These are phyloP conservation scores for Lachnellula hyalina DNA, from an alignment of 2,329 filamentous ascomycete species.

Conservation along the genomic window DNA sequence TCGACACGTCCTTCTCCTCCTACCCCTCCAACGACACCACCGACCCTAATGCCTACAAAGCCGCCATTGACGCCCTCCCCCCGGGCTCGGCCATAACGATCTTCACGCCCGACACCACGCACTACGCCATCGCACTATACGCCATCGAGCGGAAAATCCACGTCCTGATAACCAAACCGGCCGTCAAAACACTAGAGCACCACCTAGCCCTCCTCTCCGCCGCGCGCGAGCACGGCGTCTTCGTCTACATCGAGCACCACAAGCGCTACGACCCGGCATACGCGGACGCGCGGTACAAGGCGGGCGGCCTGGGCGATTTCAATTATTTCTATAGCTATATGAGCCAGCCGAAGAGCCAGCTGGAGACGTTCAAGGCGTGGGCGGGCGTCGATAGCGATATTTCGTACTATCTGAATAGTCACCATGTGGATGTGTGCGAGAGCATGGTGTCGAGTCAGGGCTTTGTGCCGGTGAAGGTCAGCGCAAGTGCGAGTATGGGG, in stretches of 20 bases:
- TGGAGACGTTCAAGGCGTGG: constrained; percentile 31
- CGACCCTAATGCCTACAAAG: constrained; percentile 81
- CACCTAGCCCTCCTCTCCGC: constrained; percentile 72
- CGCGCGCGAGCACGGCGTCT: constrained; percentile 69
- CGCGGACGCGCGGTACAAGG: constrained; percentile 76
- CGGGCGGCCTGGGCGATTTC: constrained; percentile 78
- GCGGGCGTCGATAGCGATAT: constrained; percentile 90
- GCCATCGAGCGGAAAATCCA: constrained; percentile 84
- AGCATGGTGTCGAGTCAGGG: constrained; percentile 74
- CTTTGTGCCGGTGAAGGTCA: constrained; percentile 73
- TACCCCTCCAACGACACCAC: constrained; percentile 68
- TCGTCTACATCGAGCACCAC: constrained; percentile 93
- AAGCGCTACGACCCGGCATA: constrained; percentile 95
- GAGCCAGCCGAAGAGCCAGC: constrained; percentile 27
- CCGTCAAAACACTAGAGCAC: constrained; percentile 76
- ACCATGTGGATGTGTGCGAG: constrained; percentile 90
- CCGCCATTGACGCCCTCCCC: constrained; percentile 76
- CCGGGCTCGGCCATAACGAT: constrained; percentile 89
- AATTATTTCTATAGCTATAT: constrained; percentile 95
- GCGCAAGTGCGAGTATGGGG: constrained; percentile 71
- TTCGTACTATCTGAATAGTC: constrained; percentile 91
- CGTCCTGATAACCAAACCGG: constrained; percentile 90
- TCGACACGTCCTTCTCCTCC: constrained; percentile 81
- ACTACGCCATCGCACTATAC: constrained; percentile 88
- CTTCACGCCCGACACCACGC: constrained; percentile 90